Conservation (phyloP, 2,329 filamentous ascomycete genomes). For the Aspergillus viridinutans region DNA sequence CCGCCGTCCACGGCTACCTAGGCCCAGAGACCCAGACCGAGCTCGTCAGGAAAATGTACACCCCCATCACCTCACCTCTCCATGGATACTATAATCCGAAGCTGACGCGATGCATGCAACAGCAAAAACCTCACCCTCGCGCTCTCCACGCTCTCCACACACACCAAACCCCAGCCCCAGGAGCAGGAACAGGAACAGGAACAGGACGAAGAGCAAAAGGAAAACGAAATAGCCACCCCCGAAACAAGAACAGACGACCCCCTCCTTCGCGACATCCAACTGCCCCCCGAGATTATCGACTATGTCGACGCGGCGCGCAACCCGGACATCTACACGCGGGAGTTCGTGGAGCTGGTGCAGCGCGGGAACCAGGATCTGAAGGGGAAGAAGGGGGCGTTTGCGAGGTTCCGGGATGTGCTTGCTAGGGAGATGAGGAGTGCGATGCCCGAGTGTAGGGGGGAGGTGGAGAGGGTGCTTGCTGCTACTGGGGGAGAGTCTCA, state of each 20-base stretch:
- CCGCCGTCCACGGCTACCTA: conserved; percentile 55
- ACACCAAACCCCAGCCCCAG: conserved; percentile 23
- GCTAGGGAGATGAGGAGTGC: conserved; percentile 55
- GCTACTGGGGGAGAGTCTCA: conserved; percentile 23
- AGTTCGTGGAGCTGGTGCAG: conserved; percentile 62
- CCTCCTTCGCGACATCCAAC: conserved; percentile 47
- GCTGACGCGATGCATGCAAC: no score
- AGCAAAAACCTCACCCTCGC: conserved; percentile 50
- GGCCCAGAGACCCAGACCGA: conserved; percentile 54
- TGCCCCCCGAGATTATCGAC: conserved; percentile 59
- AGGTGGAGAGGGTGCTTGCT: conserved; percentile 50
- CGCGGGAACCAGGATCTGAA: conserved; percentile 59
- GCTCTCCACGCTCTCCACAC: conserved; percentile 48
- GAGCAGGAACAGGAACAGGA: conserved; percentile 1
- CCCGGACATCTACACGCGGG: conserved; percentile 63
- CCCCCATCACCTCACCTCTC: not conserved
- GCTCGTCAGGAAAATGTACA: conserved; percentile 56
- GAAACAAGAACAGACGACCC: conserved; percentile 39
- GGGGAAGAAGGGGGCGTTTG: conserved; percentile 58
- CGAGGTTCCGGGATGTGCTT: conserved; percentile 55
- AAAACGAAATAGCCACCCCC: not conserved
- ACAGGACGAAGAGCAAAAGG: not conserved
- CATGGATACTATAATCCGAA: no score
- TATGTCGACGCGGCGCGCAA: conserved; percentile 62
- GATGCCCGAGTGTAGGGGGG: conserved; percentile 53